phyloP scores from a whole-genome alignment of 495 filamentous ascomycete genomes.

The Haplographium delicatum region DNA sequence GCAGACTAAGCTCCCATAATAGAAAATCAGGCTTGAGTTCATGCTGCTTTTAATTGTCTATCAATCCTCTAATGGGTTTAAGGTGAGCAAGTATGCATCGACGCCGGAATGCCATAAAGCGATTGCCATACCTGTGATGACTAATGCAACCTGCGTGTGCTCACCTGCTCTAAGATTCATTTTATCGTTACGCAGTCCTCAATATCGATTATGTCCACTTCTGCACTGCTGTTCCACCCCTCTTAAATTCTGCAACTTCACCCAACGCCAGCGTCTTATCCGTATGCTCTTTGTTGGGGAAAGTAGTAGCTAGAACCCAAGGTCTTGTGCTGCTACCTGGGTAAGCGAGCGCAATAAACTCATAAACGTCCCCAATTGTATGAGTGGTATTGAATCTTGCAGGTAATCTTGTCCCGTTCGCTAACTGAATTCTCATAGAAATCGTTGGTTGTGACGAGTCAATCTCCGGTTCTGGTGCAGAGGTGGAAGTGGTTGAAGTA shows the following conservation, averaged over 20 bases:
- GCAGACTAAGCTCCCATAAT: no score
- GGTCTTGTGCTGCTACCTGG: conserved; percentile 49
- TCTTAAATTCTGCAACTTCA: conserved; percentile 78
- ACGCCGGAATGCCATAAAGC: no score
- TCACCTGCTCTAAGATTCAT: no score
- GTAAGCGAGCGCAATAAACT: conserved; percentile 69
- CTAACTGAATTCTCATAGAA: conserved; percentile 81
- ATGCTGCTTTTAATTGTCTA: no score
- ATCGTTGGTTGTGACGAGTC: conserved; percentile 74
- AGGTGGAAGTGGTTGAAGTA: conserved; percentile 28
- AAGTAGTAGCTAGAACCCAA: conserved; percentile 90
- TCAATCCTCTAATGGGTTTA: no score
- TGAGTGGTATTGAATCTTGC: conserved; percentile 90
- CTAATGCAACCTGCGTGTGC: no score
- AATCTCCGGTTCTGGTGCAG: conserved; percentile 45
- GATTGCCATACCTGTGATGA: no score
- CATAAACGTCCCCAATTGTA: conserved; percentile 86
- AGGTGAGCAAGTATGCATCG: no score
- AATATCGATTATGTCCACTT: conserved; percentile 59
- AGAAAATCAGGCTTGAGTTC: no score
- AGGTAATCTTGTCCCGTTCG: conserved; percentile 78
- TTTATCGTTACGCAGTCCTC: not conserved
- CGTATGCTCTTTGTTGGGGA: conserved; percentile 87
- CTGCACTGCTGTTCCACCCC: conserved; percentile 75
- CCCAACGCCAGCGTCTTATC: conserved; percentile 66